These are phyloP conservation scores for Nitzschia sp. DNA, from an alignment of 108 stramenopile species.

Conservation along the genomic window DNA sequence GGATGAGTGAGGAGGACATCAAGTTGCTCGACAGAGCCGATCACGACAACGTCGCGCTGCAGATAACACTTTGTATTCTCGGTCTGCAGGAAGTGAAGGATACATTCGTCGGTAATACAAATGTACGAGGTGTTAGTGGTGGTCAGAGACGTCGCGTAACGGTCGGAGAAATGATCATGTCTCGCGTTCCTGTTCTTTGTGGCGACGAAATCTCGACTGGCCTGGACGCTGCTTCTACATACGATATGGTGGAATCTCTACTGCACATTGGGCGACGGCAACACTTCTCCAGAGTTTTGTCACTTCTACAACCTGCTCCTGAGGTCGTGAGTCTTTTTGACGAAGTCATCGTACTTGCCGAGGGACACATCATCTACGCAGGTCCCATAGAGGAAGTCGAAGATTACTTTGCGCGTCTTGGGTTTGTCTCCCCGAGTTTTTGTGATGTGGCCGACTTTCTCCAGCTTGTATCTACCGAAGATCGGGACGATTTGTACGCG, in stretches of 20 bases:
- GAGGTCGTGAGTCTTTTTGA: constrained; percentile 90
- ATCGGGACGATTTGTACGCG: constrained; percentile 39
- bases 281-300: constrained; percentile 69
- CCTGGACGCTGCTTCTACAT: constrained; percentile 73
- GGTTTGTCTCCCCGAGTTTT: constrained; percentile 56
- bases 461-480: constrained; percentile 63
- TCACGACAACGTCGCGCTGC: background rate
- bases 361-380: constrained; percentile 76
- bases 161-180: constrained; percentile 83
- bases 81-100: constrained; percentile 59
- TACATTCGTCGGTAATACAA: constrained; percentile 79
- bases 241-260: constrained; percentile 47
- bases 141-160: constrained; percentile 74
- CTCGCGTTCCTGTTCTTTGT: constrained; percentile 65
- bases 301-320: constrained; percentile 86
- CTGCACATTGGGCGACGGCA: constrained; percentile 32
- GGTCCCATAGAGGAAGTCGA: constrained; percentile 74
- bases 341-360: constrained; percentile 75
- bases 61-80: constrained; percentile 15
- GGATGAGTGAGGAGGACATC: background rate
- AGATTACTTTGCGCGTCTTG: constrained; percentile 66
- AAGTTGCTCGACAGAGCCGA: constrained; percentile 6
- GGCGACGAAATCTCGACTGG: constrained; percentile 87
- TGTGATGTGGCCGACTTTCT: constrained; percentile 84
- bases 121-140: constrained; percentile 67